Evolutionary conservation across 768 basidiomycete species (phyloP).

Genomic region (Suillus hirtellus): DNA sequence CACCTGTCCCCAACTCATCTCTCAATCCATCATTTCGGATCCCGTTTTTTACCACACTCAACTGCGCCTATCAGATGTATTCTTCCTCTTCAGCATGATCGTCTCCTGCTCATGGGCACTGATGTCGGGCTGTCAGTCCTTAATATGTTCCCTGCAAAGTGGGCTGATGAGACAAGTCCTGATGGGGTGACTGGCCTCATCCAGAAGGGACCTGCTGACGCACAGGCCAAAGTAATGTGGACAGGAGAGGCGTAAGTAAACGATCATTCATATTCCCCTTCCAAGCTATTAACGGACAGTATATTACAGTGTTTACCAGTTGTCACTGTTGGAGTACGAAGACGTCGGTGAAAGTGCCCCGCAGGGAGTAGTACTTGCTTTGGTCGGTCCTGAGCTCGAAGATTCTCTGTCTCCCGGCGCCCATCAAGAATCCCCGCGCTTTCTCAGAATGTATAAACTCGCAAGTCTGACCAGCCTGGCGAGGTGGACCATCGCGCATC

Average conservation of each 20-base stretch:
- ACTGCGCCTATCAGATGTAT: conserved; percentile 74
- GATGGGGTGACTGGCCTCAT: conserved; percentile 41
- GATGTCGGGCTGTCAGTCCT: conserved; percentile 80
- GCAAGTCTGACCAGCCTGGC: conserved; percentile 73
- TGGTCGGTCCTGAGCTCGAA: conserved; percentile 66
- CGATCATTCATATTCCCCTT: background rate
- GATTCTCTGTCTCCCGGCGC: conserved; percentile 39
- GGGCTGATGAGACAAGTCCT: conserved; percentile 42
- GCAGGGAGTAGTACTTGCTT: conserved; percentile 75
- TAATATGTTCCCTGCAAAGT: conserved; percentile 79
- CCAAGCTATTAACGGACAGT: background rate
- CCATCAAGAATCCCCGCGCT: conserved; percentile 55
- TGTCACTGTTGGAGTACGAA: conserved; percentile 69
- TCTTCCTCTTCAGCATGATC: conserved; percentile 65
- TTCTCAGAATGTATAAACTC: conserved; percentile 82
- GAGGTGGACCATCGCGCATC: conserved; percentile 69
- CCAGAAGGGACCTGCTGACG: conserved; percentile 69
- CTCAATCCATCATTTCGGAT: conserved; percentile 76
- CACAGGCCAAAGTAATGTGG: conserved; percentile 69
- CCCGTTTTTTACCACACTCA: conserved; percentile 81
- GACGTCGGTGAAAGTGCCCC: conserved; percentile 56
- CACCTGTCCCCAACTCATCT: conserved; percentile 61
- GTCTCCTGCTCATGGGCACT: conserved; percentile 74
- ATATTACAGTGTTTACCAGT: conserved; percentile 64
- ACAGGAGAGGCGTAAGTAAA: conserved; percentile 67